Percentiles rank a stretch among this genome's conserved stretches.
These are phyloP conservation scores for Triadica sebifera DNA, from an alignment of 345 rosid genomes.

Conservation along the genomic window DNA sequence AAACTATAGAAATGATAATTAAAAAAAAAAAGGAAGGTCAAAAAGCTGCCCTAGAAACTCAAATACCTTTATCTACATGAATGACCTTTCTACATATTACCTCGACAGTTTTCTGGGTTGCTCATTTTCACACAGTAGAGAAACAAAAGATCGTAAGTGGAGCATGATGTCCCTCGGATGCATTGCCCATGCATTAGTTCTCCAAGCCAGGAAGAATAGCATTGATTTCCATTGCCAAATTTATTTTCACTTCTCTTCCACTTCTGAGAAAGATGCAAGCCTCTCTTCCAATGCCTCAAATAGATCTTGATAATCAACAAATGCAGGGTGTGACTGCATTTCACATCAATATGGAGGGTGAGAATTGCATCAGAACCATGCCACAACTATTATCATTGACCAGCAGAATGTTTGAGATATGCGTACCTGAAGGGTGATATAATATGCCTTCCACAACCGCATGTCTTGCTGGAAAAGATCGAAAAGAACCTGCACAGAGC, in stretches of 20 bases:
- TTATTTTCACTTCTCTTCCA: conserved; percentile 29
- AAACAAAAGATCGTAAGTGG: background rate
- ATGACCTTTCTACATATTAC: conserved; percentile 1
- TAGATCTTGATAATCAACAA: conserved; percentile 71
- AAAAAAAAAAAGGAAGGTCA: background rate
- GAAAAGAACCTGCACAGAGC: conserved; percentile 61
- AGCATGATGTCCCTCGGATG: background rate
- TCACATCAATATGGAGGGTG: background rate
- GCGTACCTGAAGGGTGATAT: conserved; percentile 49
- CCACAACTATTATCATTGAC: background rate
- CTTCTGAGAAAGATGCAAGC: conserved; percentile 41
- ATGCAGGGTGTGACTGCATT: conserved; percentile 59
- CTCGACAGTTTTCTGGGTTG: background rate
- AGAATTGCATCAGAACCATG: background rate
- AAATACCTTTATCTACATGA: conserved; percentile 37
- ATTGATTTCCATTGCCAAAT: conserved; percentile 2
- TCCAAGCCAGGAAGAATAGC: background rate
- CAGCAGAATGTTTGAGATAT: background rate
- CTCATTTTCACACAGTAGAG: background rate
- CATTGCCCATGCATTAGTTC: background rate
- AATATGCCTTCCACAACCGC: conserved; percentile 85
- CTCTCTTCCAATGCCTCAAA: conserved; percentile 58
- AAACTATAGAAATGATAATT: conserved; percentile 4
- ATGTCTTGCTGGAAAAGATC: conserved; percentile 76
- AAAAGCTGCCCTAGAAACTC: background rate